phyloP scores from a whole-genome alignment of 768 basidiomycete genomes.

The Lepiota brunneoincarnata region DNA sequence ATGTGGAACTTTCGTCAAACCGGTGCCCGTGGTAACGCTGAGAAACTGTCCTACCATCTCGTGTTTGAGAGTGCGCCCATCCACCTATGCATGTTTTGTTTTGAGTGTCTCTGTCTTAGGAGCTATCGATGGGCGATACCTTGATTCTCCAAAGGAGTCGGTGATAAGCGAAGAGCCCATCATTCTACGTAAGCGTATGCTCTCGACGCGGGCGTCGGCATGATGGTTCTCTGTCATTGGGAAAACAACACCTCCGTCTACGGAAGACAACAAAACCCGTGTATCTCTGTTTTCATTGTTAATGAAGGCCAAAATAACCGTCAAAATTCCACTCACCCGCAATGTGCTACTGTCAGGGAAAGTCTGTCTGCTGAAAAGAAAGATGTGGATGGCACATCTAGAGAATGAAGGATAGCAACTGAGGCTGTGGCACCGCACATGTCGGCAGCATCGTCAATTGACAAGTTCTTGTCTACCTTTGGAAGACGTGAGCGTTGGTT shows the following conservation, averaged over 20 bases:
- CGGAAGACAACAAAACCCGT: conserved; percentile 78
- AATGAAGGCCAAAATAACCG: neutral
- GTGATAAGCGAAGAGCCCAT: conserved; percentile 88
- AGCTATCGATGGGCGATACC: conserved; percentile 40
- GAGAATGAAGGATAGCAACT: conserved; percentile 84
- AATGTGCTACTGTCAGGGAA: conserved; percentile 87
- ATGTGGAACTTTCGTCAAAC: neutral
- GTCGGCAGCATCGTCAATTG: conserved; percentile 65
- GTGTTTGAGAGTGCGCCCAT: conserved; percentile 96
- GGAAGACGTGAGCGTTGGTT: conserved; percentile 7
- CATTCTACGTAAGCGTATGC: conserved; percentile 80
- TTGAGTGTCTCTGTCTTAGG: conserved; percentile 7
- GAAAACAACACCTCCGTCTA: conserved; percentile 66
- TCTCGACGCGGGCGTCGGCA: conserved; percentile 87
- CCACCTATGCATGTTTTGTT: conserved; percentile 52
- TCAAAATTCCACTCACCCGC: conserved; percentile 57
- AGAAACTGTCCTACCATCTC: conserved; percentile 54
- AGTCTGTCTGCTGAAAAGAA: conserved; percentile 80
- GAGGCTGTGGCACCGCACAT: conserved; percentile 90
- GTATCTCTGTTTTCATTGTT: conserved; percentile 66
- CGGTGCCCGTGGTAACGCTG: neutral
- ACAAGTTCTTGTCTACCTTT: conserved; percentile 75
- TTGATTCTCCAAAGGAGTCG: conserved; percentile 91
- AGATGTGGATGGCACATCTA: conserved; percentile 76
- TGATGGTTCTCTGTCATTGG: conserved; percentile 96